Conservation (phyloP, 2,329 filamentous ascomycete species). For the Zasmidium cellare region DNA sequence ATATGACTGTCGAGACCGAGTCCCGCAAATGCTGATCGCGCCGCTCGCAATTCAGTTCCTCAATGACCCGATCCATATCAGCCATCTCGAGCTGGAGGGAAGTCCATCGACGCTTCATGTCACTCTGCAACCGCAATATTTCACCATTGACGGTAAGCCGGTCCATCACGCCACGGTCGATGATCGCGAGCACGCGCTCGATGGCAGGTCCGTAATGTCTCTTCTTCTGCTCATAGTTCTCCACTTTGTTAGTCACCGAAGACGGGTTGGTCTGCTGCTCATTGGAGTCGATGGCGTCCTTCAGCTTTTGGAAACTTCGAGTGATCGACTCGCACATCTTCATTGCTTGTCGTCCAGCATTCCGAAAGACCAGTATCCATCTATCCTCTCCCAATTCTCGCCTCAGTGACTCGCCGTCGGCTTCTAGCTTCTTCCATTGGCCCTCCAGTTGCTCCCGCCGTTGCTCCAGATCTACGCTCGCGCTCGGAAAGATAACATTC, state of each 20-base stretch:
- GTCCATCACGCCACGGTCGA: constrained; percentile 92
- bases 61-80: constrained; percentile 72
- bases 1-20: constrained; percentile 89
- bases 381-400: constrained; percentile 92
- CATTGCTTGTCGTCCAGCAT: constrained; percentile 84
- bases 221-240: constrained; percentile 93
- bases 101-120: constrained; percentile 82
- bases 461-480: constrained; percentile 83
- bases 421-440: constrained; percentile 85
- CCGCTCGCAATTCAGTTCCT: constrained; percentile 63
- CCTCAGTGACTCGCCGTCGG: constrained; percentile 83
- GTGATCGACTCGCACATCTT: constrained; percentile 98
- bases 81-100: constrained; percentile 73
- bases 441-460: constrained; percentile 72
- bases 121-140: constrained; percentile 79
- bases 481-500: constrained; percentile 77
- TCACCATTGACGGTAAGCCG: constrained; percentile 96
- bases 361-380: constrained; percentile 94
- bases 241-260: constrained; percentile 75
- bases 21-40: constrained; percentile 77
- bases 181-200: constrained; percentile 85
- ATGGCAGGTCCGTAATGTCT: constrained; percentile 92
- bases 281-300: constrained; percentile 73
- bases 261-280: constrained; percentile 71
- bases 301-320: constrained; percentile 78